These are phyloP conservation scores for Bassia scoparia DNA, from an alignment of 148 eudicot species.

Conservation along the genomic window DNA sequence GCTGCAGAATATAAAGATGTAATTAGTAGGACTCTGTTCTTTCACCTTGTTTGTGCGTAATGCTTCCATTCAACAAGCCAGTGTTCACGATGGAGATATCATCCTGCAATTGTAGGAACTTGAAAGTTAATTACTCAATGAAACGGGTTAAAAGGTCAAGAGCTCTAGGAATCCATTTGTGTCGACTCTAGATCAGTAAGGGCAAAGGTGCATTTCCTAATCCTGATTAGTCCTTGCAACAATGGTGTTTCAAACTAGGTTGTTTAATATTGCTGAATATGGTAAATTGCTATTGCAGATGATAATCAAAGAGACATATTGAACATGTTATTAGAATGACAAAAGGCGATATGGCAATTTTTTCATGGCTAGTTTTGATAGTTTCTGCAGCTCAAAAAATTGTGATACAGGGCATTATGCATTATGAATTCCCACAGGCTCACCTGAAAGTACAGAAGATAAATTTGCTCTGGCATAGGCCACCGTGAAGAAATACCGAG, in stretches of 20 bases:
- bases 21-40: neutral
- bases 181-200: neutral
- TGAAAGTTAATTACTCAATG: neutral
- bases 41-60: slow-evolving; percentile 86
- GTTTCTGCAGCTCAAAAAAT: neutral
- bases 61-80: slow-evolving; percentile 97
- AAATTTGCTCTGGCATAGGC: slow-evolving; percentile 92
- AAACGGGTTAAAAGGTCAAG: neutral
- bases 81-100: slow-evolving; percentile 74
- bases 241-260: neutral
- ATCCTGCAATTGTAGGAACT: slow-evolving; percentile 49
- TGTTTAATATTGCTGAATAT: neutral
- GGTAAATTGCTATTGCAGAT: neutral
- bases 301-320: neutral
- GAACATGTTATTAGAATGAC: neutral
- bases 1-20: neutral
- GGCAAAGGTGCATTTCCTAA: neutral
- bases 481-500: slow-evolving; percentile 87
- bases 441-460: slow-evolving; percentile 94
- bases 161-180: neutral
- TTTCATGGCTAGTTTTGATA: neutral
- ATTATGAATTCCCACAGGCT: slow-evolving; percentile 13
- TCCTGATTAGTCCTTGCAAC: neutral
- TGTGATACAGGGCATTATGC: neutral
- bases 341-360: neutral